Percentiles rank a stretch among this genome's conserved stretches.
Evolutionary conservation across 225 moss, liverwort and hornwort genomes (phyloP).

Genomic region (Marchantia paleacea): DNA sequence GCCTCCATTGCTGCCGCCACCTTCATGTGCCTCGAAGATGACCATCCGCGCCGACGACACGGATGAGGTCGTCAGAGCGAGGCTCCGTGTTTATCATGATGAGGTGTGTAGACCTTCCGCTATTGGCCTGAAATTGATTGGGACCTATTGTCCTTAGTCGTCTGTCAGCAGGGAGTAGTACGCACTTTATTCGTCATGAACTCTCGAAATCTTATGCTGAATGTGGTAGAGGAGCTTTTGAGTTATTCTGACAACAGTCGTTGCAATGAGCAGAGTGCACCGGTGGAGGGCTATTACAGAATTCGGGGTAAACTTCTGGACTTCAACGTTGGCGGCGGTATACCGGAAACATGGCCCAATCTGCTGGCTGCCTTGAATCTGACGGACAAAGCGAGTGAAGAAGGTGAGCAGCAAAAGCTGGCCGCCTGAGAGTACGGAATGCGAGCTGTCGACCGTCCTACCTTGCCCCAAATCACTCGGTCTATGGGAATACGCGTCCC

Average conservation of each 20-base stretch:
- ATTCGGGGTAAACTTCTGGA: slow-evolving; percentile 62
- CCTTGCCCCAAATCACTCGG: neutral
- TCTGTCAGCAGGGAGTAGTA: neutral
- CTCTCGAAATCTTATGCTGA: neutral
- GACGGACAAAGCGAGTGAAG: slow-evolving; percentile 45
- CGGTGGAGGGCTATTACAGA: slow-evolving; percentile 81
- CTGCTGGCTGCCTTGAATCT: slow-evolving; percentile 72
- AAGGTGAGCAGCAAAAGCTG: slow-evolving; percentile 47
- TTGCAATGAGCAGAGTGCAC: slow-evolving; percentile 61
- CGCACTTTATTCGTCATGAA: neutral
- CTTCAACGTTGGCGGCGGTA: slow-evolving; percentile 86
- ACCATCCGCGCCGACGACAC: slow-evolving; percentile 76
- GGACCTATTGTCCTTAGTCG: neutral
- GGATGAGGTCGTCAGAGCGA: slow-evolving; percentile 70
- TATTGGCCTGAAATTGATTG: neutral
- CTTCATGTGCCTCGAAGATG: slow-evolving; percentile 73
- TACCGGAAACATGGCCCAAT: slow-evolving; percentile 86
- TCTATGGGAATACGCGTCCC: neutral
- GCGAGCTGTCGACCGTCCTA: neutral
- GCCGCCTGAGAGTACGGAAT: slow-evolving; percentile 36
- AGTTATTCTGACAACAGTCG: neutral
- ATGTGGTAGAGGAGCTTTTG: neutral
- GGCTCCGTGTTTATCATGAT: slow-evolving; percentile 68
- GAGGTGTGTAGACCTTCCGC: slow-evolving; percentile 45
- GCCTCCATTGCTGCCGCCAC: slow-evolving; percentile 81